These are phyloP conservation scores for Passalora sequoiae DNA, from an alignment of 2,329 filamentous ascomycete genomes.

Conservation along the genomic window DNA sequence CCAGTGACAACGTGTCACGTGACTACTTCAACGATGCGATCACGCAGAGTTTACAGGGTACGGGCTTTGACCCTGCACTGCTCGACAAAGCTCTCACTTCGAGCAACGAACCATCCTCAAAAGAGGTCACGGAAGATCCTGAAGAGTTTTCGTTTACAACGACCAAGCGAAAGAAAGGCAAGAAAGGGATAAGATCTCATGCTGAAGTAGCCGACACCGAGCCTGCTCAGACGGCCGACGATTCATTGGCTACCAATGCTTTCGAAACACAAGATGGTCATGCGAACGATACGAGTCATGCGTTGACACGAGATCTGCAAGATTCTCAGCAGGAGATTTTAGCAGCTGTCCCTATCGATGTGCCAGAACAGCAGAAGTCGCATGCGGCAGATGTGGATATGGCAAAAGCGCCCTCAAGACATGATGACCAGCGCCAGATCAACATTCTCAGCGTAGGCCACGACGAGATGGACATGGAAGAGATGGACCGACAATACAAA, in stretches of 20 bases:
- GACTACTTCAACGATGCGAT: conserved; percentile 35
- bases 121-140: conserved; percentile 22
- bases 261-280: not conserved
- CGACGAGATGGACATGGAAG: conserved; percentile 33
- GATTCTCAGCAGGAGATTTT: not conserved
- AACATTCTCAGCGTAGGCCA: conserved; percentile 12
- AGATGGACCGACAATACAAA: conserved; percentile 32
- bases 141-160: conserved; percentile 33
- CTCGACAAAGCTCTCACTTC: conserved; percentile 34
- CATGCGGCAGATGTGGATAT: not conserved
- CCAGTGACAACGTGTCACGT: conserved; percentile 7
- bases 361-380: not conserved
- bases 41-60: conserved; percentile 32
- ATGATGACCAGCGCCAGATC: not conserved
- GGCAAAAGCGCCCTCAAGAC: not conserved
- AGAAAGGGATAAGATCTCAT: conserved; percentile 41
- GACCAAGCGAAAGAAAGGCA: conserved; percentile 42
- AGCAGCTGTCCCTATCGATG: too few relatives aligned
- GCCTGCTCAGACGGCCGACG: conserved; percentile 20
- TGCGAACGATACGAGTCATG: too few relatives aligned
- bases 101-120: conserved; percentile 26
- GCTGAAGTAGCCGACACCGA: conserved; percentile 4
- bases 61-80: conserved; percentile 33
- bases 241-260: not conserved
- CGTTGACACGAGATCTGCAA: not conserved